phyloP scores from a whole-genome alignment of 2,329 filamentous ascomycete genomes.

The Ceratocystis alfenasii region DNA sequence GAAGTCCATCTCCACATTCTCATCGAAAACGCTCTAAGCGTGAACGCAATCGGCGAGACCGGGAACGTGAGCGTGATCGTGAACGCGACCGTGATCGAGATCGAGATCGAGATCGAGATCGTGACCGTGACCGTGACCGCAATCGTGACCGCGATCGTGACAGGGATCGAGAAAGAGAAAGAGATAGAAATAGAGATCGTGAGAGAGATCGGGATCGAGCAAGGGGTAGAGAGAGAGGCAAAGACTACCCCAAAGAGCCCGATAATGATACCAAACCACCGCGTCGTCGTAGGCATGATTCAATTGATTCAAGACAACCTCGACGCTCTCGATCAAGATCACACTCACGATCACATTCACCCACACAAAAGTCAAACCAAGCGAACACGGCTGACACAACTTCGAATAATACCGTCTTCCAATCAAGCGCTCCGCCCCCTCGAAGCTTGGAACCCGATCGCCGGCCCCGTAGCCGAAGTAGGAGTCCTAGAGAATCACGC shows the following conservation, averaged over 20 bases:
- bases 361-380: background rate
- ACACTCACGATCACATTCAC: background rate
- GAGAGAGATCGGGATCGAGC: background rate
- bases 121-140: slow-evolving; percentile 16
- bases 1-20: slow-evolving; percentile 17
- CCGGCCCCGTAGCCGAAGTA: slow-evolving; percentile 13
- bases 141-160: slow-evolving; percentile 14
- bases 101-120: background rate
- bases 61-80: slow-evolving; percentile 4
- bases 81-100: slow-evolving; percentile 8
- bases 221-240: background rate
- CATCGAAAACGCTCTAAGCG: slow-evolving; percentile 11
- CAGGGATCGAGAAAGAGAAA: slow-evolving; percentile 12
- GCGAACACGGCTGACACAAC: background rate
- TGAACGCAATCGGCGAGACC: slow-evolving; percentile 12
- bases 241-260: slow-evolving; percentile 1
- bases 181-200: background rate
- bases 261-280: slow-evolving; percentile 12
- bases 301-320: slow-evolving; percentile 8
- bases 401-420: background rate
- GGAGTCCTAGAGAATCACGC: slow-evolving; percentile 10
- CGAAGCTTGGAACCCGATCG: background rate
- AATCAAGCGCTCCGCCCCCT: background rate
- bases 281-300: slow-evolving; percentile 14
- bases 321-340: slow-evolving; percentile 14